Evolutionary conservation across 1,284 basidiomycete genomes (phyloP), one percentile per base, ranked within the genome.

Genomic region (Thecaphora thlaspeos): DNA sequence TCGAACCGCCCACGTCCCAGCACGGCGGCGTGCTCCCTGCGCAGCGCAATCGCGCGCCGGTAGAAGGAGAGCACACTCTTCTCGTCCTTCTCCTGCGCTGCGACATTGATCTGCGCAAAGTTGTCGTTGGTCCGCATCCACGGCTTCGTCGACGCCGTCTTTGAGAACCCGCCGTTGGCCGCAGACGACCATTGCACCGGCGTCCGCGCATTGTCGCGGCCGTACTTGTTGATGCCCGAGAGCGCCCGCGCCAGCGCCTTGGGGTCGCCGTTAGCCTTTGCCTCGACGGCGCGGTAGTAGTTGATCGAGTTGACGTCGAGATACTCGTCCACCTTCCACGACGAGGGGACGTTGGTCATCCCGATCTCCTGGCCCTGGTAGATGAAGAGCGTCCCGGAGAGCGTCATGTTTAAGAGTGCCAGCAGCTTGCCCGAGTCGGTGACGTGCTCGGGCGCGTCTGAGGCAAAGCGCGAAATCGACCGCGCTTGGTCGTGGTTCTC

Each of bases 121-220:
- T 88, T 86, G 40, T 87, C 86, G 66, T 88, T 86, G 10, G 87
- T 83, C 14, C 85, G 81, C 87, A 89, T 89, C 88, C 87, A 90
- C 0, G 88, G 86, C 14, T 78, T 81, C 2, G 55, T 66, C 23
- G 55, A 63, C 18, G 54, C 53, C n/a, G 82, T 83, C 0, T 81
- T 81, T 3, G 84, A 84, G 76, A 89, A 89, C 0, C 88, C 88
- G 0, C 81, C 86, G 51, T 88, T 80, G 5, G 78, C 41, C 1
- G 79, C 79, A 3, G 79, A 66, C 51, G 85, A 81, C 88, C 88
- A 89, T 79, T 86, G 85, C 79, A 88, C 83, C 1, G 87, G 87
- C 2, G 83, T 83, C 0, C 88, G 82, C 2, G 85, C 82, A 73
- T 89, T 85, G 74, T 89, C 88, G 24, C 88, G 80, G 0, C 86